phyloP scores from a whole-genome alignment of 371 early-diverging fungal species.

The Blastocladiella emersonii region DNA sequence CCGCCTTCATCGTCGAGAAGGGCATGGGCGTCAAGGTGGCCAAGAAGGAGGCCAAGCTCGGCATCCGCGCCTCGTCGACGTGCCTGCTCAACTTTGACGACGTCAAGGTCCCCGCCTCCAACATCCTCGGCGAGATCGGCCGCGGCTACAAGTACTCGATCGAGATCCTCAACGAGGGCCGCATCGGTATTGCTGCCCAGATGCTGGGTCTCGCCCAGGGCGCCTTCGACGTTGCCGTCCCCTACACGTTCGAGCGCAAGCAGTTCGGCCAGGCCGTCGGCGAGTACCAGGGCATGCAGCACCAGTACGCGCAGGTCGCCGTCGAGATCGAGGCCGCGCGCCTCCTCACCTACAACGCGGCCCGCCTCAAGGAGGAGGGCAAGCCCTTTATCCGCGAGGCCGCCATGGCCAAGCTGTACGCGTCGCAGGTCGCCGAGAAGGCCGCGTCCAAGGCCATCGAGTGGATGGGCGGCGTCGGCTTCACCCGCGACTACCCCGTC shows the following conservation, averaged over 20 bases:
- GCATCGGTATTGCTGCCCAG: conserved; percentile 96
- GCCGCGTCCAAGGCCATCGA: conserved; percentile 81
- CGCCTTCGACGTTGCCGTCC: conserved; percentile 74
- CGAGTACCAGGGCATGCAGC: conserved; percentile 93
- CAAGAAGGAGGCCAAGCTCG: conserved; percentile 96
- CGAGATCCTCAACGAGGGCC: conserved; percentile 93
- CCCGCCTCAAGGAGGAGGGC: conserved; percentile 87
- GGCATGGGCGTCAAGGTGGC: conserved; percentile 85
- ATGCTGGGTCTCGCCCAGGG: conserved; percentile 96
- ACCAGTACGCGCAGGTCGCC: conserved; percentile 90
- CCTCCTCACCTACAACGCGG: conserved; percentile 93
- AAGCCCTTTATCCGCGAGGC: conserved; percentile 82
- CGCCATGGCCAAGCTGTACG: conserved; percentile 94
- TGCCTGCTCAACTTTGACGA: conserved; percentile 89
- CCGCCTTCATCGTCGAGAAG: conserved; percentile 92
- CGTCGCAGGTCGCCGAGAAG: conserved; percentile 88
- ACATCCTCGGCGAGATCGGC: conserved; percentile 84
- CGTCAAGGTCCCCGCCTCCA: conserved; percentile 72
- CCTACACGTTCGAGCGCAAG: conserved; percentile 89
- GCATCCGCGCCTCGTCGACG: conserved; percentile 91
- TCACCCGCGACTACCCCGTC: conserved; percentile 68
- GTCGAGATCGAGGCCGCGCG: conserved; percentile 94
- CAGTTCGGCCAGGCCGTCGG: conserved; percentile 81
- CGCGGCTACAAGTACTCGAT: conserved; percentile 98
- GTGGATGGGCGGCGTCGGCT: conserved; percentile 95